Evolutionary conservation across 148 eudicot species (phyloP).

Genomic region (Spergularia bocconei): DNA sequence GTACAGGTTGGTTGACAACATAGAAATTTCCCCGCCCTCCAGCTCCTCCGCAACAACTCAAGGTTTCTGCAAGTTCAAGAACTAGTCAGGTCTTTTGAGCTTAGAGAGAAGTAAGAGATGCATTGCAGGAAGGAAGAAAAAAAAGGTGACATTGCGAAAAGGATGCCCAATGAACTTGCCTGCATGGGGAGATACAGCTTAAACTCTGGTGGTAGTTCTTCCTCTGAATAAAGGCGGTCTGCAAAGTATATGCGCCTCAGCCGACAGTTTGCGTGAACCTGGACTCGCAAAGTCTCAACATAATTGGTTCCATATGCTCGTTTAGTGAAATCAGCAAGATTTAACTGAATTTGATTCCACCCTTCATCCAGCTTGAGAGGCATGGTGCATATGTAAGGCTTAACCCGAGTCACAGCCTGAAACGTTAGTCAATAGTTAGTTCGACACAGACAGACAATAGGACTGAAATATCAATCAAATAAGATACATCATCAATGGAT

Average conservation of each 20-base stretch:
- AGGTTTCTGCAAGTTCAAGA: slow-evolving; percentile 25
- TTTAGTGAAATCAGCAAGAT: slow-evolving; percentile 85
- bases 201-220: slow-evolving; percentile 97
- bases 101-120: background rate
- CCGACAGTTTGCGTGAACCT: slow-evolving; percentile 96
- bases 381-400: slow-evolving; percentile 98
- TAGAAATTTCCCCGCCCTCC: background rate
- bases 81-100: background rate
- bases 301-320: slow-evolving; percentile 99
- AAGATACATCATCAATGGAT: background rate
- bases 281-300: slow-evolving; percentile 91
- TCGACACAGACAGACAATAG: background rate
- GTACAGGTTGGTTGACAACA: too few relatives aligned
- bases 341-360: slow-evolving; percentile 98
- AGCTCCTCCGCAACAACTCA: slow-evolving; percentile 14
- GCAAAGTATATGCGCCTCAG: slow-evolving; percentile 90
- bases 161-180: slow-evolving; percentile 31
- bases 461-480: background rate
- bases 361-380: slow-evolving; percentile 98
- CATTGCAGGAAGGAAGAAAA: background rate
- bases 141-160: background rate
- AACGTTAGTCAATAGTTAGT: slow-evolving; percentile 12
- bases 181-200: slow-evolving; percentile 97
- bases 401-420: slow-evolving; percentile 89
- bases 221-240: slow-evolving; percentile 97